Evolutionary conservation across 2,329 filamentous ascomycete species (phyloP).

Genomic region (Aspergillus arachidicola): DNA sequence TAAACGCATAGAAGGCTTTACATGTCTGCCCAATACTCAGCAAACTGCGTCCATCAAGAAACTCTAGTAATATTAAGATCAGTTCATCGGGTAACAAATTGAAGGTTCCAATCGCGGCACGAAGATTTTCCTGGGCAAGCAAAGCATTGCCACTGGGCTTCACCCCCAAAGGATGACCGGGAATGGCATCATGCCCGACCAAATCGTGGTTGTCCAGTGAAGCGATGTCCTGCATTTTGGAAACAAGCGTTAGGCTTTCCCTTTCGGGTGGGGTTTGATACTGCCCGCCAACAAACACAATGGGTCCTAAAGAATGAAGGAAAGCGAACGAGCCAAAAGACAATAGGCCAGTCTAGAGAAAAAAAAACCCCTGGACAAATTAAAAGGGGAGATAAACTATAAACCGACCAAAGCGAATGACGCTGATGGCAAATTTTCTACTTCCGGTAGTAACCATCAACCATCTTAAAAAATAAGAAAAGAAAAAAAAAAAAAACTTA

Average conservation of each 20-base stretch:
- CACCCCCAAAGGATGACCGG: conserved; percentile 77
- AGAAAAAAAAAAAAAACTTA: neutral
- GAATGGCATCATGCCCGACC: conserved; percentile 61
- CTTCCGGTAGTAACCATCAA: neutral
- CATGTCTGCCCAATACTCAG: conserved; percentile 73
- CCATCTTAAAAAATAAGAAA: neutral
- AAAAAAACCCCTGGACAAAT: neutral
- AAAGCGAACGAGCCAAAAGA: neutral
- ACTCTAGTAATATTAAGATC: conserved; percentile 74
- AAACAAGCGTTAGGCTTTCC: neutral
- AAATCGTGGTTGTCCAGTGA: conserved; percentile 33
- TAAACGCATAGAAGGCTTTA: conserved; percentile 84
- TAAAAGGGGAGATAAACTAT: neutral
- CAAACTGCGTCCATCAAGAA: conserved; percentile 66
- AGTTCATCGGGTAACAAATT: conserved; percentile 77
- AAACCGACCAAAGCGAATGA: neutral
- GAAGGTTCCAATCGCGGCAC: conserved; percentile 67
- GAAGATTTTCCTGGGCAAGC: conserved; percentile 66
- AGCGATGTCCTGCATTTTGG: conserved; percentile 38
- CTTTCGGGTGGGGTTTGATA: conserved; percentile 7
- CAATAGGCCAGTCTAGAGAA: neutral
- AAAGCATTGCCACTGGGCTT: conserved; percentile 87
- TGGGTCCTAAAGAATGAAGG: neutral
- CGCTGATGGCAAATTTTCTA: neutral
- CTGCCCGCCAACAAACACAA: neutral